Conservation (phyloP, 2,329 filamentous ascomycete species). For the Penicillium paneum region DNA sequence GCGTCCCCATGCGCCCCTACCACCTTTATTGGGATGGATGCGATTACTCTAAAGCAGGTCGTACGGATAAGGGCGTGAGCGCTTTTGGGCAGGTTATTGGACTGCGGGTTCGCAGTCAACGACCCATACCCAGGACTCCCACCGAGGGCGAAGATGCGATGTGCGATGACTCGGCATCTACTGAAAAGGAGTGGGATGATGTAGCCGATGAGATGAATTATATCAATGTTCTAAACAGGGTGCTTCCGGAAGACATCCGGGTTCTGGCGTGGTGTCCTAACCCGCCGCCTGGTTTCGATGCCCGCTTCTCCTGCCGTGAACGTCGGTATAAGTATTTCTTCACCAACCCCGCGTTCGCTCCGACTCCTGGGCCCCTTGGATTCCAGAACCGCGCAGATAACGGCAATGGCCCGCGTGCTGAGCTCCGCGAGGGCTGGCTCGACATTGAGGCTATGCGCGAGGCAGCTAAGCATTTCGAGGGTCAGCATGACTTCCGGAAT, state of each 20-base stretch:
- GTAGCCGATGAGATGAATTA: slow-evolving; percentile 81
- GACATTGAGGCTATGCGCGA: slow-evolving; percentile 82
- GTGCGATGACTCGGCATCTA: slow-evolving; percentile 37
- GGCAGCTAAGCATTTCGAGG: slow-evolving; percentile 76
- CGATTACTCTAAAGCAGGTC: slow-evolving; percentile 91
- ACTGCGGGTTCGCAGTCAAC: slow-evolving; percentile 74
- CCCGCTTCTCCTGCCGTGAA: slow-evolving; percentile 88
- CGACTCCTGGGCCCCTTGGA: slow-evolving; percentile 57
- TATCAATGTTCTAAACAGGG: slow-evolving; percentile 74
- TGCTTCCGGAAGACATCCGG: slow-evolving; percentile 85
- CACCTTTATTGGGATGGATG: slow-evolving; percentile 74
- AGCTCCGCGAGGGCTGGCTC: slow-evolving; percentile 68
- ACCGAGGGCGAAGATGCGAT: slow-evolving; percentile 22
- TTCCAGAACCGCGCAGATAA: slow-evolving; percentile 37
- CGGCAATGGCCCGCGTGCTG: slow-evolving; percentile 22
- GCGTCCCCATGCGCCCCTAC: slow-evolving; percentile 35
- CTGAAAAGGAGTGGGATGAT: slow-evolving; percentile 55
- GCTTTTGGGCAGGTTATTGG: slow-evolving; percentile 95
- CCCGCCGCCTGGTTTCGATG: slow-evolving; percentile 76
- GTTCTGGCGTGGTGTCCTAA: slow-evolving; percentile 89
- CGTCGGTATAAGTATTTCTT: slow-evolving; percentile 96
- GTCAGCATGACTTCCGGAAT: slow-evolving; percentile 91
- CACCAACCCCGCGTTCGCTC: slow-evolving; percentile 83
- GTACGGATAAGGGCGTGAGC: slow-evolving; percentile 90
- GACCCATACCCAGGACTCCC: slow-evolving; percentile 50